Conservation (phyloP, 78 protist species). For the Dictyostelium capitatum region DNA sequence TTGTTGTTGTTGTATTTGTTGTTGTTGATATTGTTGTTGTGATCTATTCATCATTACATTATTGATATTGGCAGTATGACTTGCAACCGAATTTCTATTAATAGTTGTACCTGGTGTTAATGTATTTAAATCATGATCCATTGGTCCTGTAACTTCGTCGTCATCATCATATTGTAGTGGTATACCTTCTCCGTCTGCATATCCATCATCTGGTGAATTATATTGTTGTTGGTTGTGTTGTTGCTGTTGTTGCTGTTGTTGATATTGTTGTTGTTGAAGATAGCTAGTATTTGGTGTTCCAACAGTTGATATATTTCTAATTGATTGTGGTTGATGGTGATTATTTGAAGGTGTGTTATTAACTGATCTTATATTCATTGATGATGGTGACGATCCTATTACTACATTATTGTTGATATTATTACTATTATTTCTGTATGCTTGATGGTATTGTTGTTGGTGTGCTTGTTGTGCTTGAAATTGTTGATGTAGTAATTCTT, state of each 20-base stretch:
- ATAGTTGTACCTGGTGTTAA: too few relatives aligned
- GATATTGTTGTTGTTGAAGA: not conserved
- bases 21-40: not conserved
- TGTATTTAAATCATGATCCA: not conserved
- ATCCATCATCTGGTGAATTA: not conserved
- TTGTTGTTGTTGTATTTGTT: conserved; percentile 14
- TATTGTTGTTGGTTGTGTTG: conserved; percentile 5
- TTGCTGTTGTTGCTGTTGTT: not conserved
- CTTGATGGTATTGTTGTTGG: not conserved
- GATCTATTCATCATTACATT: not conserved
- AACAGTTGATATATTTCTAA: not conserved
- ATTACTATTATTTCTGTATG: not conserved
- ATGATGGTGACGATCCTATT: not conserved
- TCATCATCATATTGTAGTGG: not conserved
- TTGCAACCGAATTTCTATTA: not conserved
- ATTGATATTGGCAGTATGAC: not conserved
- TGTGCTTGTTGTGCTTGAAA: not conserved
- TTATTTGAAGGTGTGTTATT: not conserved
- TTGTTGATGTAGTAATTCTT: not conserved
- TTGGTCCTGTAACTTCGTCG: not conserved
- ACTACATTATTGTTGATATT: not conserved
- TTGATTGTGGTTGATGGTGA: not conserved
- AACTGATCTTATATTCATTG: not conserved
- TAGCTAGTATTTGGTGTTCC: not conserved
- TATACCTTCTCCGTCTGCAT: not conserved